Conservation (phyloP, 371 early-diverging fungal species). For the Mortierella sp. region DNA sequence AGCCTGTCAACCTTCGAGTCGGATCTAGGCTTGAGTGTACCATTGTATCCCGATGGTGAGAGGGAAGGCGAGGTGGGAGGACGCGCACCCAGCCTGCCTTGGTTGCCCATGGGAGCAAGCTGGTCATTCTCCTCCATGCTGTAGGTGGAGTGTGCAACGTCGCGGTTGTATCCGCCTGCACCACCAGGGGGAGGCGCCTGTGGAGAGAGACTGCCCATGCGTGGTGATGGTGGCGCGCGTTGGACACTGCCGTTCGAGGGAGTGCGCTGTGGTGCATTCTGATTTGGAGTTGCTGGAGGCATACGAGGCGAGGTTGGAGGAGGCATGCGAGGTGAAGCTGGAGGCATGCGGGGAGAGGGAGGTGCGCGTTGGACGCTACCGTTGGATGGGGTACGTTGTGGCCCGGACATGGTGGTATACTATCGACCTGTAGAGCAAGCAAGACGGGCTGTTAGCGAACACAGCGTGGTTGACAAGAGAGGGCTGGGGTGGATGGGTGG, state of each 20-base stretch:
- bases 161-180: conserved; percentile 15
- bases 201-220: conserved; percentile 6
- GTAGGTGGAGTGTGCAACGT: conserved; percentile 13
- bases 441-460: no score
- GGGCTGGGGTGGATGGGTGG: no score
- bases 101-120: conserved; percentile 25
- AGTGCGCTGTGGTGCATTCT: background rate
- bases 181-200: conserved; percentile 4
- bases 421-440: no score
- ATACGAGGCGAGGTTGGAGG: no score
- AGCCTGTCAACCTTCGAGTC: conserved; percentile 29
- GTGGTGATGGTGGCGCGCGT: conserved; percentile 20
- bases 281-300: background rate
- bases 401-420: no score
- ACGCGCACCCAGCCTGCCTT: conserved; percentile 31
- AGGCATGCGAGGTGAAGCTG: background rate
- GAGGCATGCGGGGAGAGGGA: no score
- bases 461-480: no score
- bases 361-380: no score
- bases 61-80: conserved; percentile 5
- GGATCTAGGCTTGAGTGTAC: background rate
- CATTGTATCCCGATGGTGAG: background rate
- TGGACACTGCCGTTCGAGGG: conserved; percentile 22
- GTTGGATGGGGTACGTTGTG: no score
- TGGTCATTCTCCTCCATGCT: conserved; percentile 35